Evolutionary conservation across 2,329 filamentous ascomycete species (phyloP).

Genomic region (Apiospora marii): DNA sequence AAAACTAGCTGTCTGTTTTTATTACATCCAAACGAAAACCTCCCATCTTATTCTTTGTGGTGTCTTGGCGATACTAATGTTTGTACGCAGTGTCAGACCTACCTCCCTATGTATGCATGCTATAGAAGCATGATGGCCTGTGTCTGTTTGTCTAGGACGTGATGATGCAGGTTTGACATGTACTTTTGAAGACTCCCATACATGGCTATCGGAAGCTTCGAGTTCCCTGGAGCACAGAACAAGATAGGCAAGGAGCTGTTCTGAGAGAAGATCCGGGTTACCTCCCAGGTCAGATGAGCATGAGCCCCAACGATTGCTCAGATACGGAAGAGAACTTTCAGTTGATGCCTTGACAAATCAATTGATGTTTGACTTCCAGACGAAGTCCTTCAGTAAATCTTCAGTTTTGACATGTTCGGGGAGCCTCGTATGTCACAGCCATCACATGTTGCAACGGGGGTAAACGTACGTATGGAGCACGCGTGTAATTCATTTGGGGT

Average conservation of each 20-base stretch:
- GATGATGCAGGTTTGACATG: not conserved
- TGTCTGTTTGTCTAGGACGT: not conserved
- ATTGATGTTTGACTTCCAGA: not conserved
- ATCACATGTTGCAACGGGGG: not conserved
- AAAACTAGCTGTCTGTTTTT: not conserved
- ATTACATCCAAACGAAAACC: not conserved
- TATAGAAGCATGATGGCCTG: not conserved
- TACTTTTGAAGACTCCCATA: not conserved
- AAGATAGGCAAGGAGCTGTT: not conserved
- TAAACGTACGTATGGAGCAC: not conserved
- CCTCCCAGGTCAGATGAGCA: not conserved
- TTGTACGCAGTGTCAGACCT: not conserved
- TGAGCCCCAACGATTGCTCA: not conserved
- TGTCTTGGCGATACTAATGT: not conserved
- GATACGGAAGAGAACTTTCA: not conserved
- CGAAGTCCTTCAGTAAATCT: not conserved
- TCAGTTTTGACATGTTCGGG: not conserved
- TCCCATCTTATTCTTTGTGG: not conserved
- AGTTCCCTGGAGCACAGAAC: not conserved
- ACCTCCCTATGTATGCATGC: not conserved
- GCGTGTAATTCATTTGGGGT: not conserved
- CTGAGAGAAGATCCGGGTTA: not conserved
- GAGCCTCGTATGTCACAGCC: not conserved
- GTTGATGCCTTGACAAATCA: not conserved
- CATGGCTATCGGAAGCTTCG: not conserved